Evolutionary conservation across 2,329 filamentous ascomycete genomes (phyloP).

Genomic region (Mycosphaerella arachidis): DNA sequence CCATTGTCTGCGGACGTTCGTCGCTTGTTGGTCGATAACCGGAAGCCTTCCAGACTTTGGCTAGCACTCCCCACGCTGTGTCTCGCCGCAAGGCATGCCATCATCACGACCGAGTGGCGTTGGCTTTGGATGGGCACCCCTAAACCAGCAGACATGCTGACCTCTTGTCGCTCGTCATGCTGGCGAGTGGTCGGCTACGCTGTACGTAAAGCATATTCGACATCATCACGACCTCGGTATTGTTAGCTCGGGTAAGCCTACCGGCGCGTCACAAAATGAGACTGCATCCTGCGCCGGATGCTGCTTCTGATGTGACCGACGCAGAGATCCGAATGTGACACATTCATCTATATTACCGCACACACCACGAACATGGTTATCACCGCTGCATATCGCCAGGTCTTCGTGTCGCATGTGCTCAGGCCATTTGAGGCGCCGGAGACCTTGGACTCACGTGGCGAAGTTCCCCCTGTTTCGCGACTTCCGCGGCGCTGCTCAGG

Average conservation of each 20-base stretch:
- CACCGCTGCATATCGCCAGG: not conserved
- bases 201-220: not conserved
- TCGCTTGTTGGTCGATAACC: not conserved
- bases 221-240: not conserved
- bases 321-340: not conserved
- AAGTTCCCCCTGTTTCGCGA: conserved; percentile 6
- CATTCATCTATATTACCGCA: not conserved
- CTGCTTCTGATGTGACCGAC: not conserved
- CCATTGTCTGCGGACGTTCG: not conserved
- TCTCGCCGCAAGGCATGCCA: not conserved
- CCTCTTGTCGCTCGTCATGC: not conserved
- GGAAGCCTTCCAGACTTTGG: not conserved
- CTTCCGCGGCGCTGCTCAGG: not conserved
- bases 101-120: not conserved
- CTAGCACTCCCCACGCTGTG: not conserved
- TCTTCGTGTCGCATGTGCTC: not conserved
- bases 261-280: not conserved
- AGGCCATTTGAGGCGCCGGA: not conserved
- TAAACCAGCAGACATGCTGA: not conserved
- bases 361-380: not conserved
- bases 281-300: not conserved
- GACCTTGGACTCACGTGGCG: conserved; percentile 7
- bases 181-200: not conserved
- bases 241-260: not conserved
- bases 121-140: not conserved